A percentile compares a stretch with the other conserved stretches of the same genome.
Conservation (phyloP, 306 rosid genomes). For the Castanea sativa region DNA sequence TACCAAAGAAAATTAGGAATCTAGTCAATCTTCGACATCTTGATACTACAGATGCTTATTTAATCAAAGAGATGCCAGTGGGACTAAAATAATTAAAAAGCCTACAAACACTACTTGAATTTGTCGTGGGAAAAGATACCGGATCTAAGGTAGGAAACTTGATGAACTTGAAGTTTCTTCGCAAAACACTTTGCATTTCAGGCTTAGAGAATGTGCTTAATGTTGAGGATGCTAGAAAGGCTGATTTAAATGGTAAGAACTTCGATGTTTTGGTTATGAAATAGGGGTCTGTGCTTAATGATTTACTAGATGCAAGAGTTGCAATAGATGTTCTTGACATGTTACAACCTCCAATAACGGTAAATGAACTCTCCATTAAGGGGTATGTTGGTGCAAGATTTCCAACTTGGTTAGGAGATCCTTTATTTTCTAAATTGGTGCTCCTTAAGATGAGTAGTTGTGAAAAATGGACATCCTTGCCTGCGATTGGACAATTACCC, state of each 20-base stretch:
- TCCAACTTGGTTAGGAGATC: background rate
- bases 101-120: too few species aligned
- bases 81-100: background rate
- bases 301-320: too few species aligned
- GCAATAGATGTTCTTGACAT: background rate
- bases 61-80: too few species aligned
- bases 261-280: background rate
- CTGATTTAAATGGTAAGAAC: background rate
- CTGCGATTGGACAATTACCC: background rate
- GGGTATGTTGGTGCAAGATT: background rate
- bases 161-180: background rate
- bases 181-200: background rate
- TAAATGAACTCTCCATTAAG: background rate
- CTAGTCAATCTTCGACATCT: too few species aligned
- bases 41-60: too few species aligned
- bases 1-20: too few species aligned
- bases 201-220: background rate
- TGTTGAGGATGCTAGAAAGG: background rate
- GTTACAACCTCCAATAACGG: background rate
- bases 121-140: too few species aligned
- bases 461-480: background rate
- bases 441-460: background rate
- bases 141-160: background rate
- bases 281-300: background rate
- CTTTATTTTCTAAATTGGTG: conserved; percentile 2